Evolutionary conservation across 1,284 basidiomycete species (phyloP).

Genomic region (Ustilago vetiveriae): DNA sequence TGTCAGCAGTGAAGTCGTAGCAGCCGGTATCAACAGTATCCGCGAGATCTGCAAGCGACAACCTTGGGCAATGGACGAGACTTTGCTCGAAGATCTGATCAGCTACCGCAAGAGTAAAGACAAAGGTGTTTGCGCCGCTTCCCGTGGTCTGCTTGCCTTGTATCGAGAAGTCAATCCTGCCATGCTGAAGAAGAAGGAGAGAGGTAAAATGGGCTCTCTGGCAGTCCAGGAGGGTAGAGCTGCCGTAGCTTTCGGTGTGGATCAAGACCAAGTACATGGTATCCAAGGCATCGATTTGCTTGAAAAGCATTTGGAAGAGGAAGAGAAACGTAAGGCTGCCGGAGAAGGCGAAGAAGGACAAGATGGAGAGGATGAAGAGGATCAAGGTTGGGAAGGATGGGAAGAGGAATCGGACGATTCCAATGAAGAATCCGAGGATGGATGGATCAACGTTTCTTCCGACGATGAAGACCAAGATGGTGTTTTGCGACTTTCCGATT

Average conservation of each 20-base stretch:
- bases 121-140: slow-evolving; percentile 89
- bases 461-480: slow-evolving; percentile 77
- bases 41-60: slow-evolving; percentile 91
- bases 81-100: slow-evolving; percentile 88
- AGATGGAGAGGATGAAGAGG: slow-evolving; percentile 70
- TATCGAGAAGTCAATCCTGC: slow-evolving; percentile 96
- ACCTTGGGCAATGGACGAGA: slow-evolving; percentile 94
- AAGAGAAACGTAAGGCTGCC: slow-evolving; percentile 30
- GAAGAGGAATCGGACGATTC: slow-evolving; percentile 80
- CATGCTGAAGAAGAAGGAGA: slow-evolving; percentile 86
- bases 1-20: slow-evolving; percentile 92
- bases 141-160: slow-evolving; percentile 86
- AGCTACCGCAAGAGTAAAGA: slow-evolving; percentile 95
- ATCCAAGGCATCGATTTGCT: slow-evolving; percentile 78
- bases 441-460: slow-evolving; percentile 90
- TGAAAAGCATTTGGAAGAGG: slow-evolving; percentile 61
- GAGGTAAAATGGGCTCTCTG: slow-evolving; percentile 68
- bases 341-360: slow-evolving; percentile 69
- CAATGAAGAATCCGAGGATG: slow-evolving; percentile 72
- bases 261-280: slow-evolving; percentile 75
- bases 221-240: slow-evolving; percentile 52
- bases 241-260: slow-evolving; percentile 79
- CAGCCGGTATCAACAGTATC: slow-evolving; percentile 93
- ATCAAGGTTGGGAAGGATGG: slow-evolving; percentile 88
- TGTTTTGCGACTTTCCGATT: slow-evolving; percentile 69